Conservation (phyloP, 495 filamentous ascomycete genomes). For the Xylaria acuta region DNA sequence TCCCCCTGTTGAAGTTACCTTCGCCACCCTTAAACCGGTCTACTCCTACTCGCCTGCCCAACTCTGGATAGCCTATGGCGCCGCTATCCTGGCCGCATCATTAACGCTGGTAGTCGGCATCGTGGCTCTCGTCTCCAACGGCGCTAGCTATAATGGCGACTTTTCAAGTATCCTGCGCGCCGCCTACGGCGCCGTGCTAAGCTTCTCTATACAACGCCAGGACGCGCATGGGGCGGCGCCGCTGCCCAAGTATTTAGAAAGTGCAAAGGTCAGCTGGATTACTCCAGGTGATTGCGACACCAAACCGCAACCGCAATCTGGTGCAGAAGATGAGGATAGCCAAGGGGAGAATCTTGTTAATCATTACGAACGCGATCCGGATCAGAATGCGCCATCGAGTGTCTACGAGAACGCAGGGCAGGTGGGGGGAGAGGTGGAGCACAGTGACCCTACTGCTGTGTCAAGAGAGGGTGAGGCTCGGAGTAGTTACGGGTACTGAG, state of each 20-base stretch:
- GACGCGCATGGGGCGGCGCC: neutral
- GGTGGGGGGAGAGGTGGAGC: no score
- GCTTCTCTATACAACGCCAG: neutral
- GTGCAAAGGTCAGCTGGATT: no score
- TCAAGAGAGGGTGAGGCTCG: no score
- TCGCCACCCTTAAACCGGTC: neutral
- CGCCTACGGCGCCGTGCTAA: neutral
- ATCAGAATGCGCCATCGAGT: no score
- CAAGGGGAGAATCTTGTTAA: no score
- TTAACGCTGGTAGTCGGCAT: neutral
- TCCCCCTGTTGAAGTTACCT: neutral
- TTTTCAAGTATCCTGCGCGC: neutral
- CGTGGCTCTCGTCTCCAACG: neutral
- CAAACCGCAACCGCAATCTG: no score
- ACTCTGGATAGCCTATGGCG: constrained; percentile 8
- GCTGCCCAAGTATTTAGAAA: neutral
- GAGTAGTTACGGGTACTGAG: no score
- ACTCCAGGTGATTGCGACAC: no score
- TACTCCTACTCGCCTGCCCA: neutral
- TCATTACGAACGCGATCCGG: no score
- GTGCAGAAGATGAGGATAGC: no score
- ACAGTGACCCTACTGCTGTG: no score
- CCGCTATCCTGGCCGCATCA: neutral
- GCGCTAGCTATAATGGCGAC: neutral
- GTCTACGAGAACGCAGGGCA: no score